Conservation (phyloP, 2,329 filamentous ascomycete species). For the Pseudofabraea citricarpa region DNA sequence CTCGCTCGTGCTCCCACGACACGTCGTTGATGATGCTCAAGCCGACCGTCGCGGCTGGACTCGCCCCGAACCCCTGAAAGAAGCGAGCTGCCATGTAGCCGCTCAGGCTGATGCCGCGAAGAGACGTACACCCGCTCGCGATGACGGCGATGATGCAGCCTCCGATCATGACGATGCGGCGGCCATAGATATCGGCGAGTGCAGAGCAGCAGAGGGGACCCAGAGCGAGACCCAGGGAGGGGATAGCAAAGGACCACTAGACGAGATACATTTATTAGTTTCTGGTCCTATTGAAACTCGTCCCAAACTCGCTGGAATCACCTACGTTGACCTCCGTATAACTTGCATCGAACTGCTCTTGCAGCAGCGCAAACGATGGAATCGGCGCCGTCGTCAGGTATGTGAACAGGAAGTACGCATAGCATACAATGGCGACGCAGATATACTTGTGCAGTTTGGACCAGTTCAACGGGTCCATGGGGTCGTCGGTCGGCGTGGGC, state of each 20-base stretch:
- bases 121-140: slow-evolving; percentile 29
- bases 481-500: slow-evolving; percentile 38
- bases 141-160: slow-evolving; percentile 31
- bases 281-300: too few relatives aligned
- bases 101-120: slow-evolving; percentile 32
- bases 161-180: slow-evolving; percentile 43
- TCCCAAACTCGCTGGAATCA: too few relatives aligned
- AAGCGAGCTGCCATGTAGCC: slow-evolving; percentile 55
- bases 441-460: slow-evolving; percentile 39
- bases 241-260: slow-evolving; percentile 47
- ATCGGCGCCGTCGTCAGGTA: slow-evolving; percentile 54
- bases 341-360: slow-evolving; percentile 39
- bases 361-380: slow-evolving; percentile 45
- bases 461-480: slow-evolving; percentile 52
- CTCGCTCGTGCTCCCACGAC: slow-evolving; percentile 52
- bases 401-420: slow-evolving; percentile 52
- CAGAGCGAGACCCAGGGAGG: slow-evolving; percentile 42
- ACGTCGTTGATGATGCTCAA: slow-evolving; percentile 49
- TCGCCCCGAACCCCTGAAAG: slow-evolving; percentile 52
- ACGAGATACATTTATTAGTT: too few relatives aligned
- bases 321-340: slow-evolving; percentile 44
- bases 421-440: slow-evolving; percentile 41
- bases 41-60: slow-evolving; percentile 48
- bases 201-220: slow-evolving; percentile 48
- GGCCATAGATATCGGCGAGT: slow-evolving; percentile 45